Base-by-base conservation (phyloP, 176 grass and related monocot genomes). In the Triticum urartu region DNA sequence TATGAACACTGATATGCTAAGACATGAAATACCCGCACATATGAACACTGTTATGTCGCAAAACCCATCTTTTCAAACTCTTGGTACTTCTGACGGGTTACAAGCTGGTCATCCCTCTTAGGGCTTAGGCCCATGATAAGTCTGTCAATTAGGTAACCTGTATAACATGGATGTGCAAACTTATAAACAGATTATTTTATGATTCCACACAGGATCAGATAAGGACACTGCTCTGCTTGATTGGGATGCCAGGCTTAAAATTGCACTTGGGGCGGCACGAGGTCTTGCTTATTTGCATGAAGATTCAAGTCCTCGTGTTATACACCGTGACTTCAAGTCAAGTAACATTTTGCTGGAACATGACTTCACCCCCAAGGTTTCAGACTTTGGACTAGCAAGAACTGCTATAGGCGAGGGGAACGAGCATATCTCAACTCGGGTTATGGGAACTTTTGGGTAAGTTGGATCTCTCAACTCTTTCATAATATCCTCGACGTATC, bases 371-470 rank as follows among this genome's bases (percentile, higher is more conserved):
- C 92, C 97, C 25, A 97, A 99, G 80, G 97, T 99, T 24, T 99
- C 97, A 81, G 97, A 99, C 62, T 97, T 99, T 79, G 97, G 97
- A 59, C 78, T 99, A 76, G 97, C 97, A 14, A 94, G 89, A 85
- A 62, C 89, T 77, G 94, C 94, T 86, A 70, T 91, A 3, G 97
- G 85, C 22, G 92, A 96, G 82, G 94, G 89, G 70, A 92, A 99
- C 15, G 92, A 94, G 68, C 92, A 99, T 75, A 99, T 99, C 66
- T 97, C 97, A 24, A 99, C 97, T 79, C 94, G 92, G 69, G 97
- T 99, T 43, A 94, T 99, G 94, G 97, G 97, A 81, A 99, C 97
- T 83, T 99, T 99, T 9, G 97, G 97, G 97, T 99, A 99, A 84
- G 78, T 71, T 65, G 50, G 76, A 47, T 64, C 38, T 84, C 58